phyloP scores from a whole-genome alignment of 331 rosid species.

The Erythrophleum ivorense region DNA sequence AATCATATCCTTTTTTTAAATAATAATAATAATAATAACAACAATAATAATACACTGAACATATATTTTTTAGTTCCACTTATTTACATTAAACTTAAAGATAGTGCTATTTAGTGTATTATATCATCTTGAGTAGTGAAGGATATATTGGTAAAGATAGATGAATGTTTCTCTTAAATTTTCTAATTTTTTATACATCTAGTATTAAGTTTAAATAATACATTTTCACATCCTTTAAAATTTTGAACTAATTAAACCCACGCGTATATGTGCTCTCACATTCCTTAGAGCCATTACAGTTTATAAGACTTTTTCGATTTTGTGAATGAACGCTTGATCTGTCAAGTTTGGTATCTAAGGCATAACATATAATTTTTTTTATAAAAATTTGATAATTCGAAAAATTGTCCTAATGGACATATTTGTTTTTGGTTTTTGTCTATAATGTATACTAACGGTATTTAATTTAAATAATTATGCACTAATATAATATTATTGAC shows the following conservation, averaged over 20 bases:
- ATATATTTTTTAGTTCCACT: neutral
- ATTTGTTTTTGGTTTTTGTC: neutral
- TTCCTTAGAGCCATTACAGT: neutral
- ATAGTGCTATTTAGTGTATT: neutral
- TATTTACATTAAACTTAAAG: neutral
- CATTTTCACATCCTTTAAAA: neutral
- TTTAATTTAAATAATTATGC: neutral
- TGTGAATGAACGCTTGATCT: neutral
- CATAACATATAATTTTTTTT: neutral
- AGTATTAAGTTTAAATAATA: neutral
- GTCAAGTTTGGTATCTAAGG: slow-evolving; percentile 27
- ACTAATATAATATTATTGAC: neutral
- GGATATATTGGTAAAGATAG: neutral
- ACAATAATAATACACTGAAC: neutral
- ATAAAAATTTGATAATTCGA: neutral
- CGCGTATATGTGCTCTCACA: neutral
- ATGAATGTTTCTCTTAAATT: neutral
- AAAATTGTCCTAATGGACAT: neutral
- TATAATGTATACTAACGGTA: neutral
- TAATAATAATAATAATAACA: too few species aligned
- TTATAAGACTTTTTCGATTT: neutral
- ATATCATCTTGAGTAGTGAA: neutral
- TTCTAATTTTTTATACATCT: neutral
- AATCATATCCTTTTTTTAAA: too few species aligned
- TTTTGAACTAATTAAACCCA: neutral